Percentiles rank a stretch among this genome's conserved stretches.
These are phyloP conservation scores for Phaeotremella fagi DNA, from an alignment of 768 basidiomycete genomes.

Conservation along the genomic window DNA sequence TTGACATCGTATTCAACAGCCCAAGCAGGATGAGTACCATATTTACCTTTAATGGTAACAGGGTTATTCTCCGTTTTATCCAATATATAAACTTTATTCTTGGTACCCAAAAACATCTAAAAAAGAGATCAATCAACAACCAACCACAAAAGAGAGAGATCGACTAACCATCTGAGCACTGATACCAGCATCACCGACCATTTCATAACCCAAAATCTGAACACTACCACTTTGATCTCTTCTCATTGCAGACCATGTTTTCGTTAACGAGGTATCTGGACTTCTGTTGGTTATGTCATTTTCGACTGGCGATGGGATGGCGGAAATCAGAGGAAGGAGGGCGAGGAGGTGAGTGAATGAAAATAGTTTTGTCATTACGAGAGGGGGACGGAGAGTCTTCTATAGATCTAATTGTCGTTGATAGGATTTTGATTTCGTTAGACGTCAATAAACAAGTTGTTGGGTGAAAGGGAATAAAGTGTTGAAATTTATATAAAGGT, in stretches of 20 bases:
- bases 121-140: not conserved
- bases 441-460: no score
- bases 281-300: no score
- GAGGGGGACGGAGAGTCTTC: no score
- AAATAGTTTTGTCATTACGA: no score
- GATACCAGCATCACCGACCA: slow-evolving; percentile 43
- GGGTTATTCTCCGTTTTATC: slow-evolving; percentile 59
- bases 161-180: slow-evolving; percentile 47
- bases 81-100: slow-evolving; percentile 71
- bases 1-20: slow-evolving; percentile 57
- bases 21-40: slow-evolving; percentile 53
- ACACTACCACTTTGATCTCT: not conserved
- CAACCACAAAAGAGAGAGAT: not conserved
- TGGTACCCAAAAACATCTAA: slow-evolving; percentile 36
- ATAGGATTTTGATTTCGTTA: no score
- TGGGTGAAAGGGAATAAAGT: no score
- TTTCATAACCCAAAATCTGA: slow-evolving; percentile 8
- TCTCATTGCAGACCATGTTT: not conserved
- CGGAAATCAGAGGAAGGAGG: no score
- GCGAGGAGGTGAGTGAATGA: no score
- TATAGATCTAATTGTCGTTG: no score
- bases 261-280: not conserved
- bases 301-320: no score
- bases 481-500: no score
- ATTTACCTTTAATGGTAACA: slow-evolving; percentile 32